Base-by-base conservation (phyloP, 352 stramenopile species). In the Phytopythium aichiense region DNA sequence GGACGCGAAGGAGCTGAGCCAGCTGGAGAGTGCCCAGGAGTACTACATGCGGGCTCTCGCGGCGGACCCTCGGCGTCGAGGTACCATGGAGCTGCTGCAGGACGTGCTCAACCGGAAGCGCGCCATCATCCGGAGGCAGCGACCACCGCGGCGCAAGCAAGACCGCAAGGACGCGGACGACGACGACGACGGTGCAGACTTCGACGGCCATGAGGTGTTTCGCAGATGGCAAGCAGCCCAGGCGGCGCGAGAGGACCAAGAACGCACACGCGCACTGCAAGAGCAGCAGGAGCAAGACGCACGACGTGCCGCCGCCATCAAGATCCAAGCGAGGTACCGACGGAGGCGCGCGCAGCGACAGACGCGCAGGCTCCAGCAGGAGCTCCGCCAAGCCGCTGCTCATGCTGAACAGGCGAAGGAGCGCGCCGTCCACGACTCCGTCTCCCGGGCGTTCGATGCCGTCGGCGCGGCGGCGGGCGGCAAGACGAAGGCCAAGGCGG, bases 31-130 rank as follows among this genome's bases (percentile, higher is more conserved):
- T 18, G 78, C 83, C 5, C 76, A 70, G 15, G 67, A 63, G 52
- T 84, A 89, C 64, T 95, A 92, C 60, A 46, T 95, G 31, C 69
- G 71, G 0, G 85, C 87, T 1, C 68, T 93, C n/a, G 75, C 81
- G 0, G 66, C 82, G 0, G 71, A 91, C 37, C 83, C 83, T 15
- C 38, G 55, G 16, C 87, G 86, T 28, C 70, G 78, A 56, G 77
- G 72, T 2, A 68, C 69, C 2, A 81, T 92, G 72, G 72, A 87
- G 38, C 69, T 91, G 8, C 92, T 95, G 54, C 84, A 95, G 55
- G 80, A 81, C 18, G 87, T 93, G 82, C 63, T 95, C 6, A 70
- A 81, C 28, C 73, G 78, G 8, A 73, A 81, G 48, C 76, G 67
- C 52, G 66, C 71, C 5, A 64, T 81, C 1, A 67, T 87, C 35